phyloP scores from a whole-genome alignment of 495 filamentous ascomycete species.

The Xylaria longipes region DNA sequence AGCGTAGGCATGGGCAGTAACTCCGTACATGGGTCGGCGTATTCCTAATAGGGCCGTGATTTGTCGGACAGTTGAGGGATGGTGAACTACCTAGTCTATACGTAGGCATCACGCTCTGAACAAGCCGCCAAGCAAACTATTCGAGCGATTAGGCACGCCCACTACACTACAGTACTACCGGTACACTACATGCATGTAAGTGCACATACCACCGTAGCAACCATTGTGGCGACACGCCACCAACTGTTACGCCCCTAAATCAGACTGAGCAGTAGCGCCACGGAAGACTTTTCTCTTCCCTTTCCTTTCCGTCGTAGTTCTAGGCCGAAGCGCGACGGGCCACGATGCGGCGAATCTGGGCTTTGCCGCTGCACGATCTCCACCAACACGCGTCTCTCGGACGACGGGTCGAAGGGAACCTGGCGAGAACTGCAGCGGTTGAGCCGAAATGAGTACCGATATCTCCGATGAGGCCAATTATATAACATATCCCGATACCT shows the following conservation, averaged over 20 bases:
- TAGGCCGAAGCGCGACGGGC: slow-evolving; percentile 6
- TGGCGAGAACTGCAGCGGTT: slow-evolving; percentile 11
- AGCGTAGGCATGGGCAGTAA: neutral
- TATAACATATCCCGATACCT: neutral
- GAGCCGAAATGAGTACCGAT: slow-evolving; percentile 1
- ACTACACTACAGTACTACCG: neutral
- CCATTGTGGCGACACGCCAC: slow-evolving; percentile 21
- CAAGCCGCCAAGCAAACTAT: slow-evolving; percentile 9
- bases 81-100: too few species aligned
- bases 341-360: slow-evolving; percentile 11
- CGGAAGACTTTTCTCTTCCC: slow-evolving; percentile 12
- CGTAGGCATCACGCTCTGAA: neutral
- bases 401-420: slow-evolving; percentile 2
- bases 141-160: neutral
- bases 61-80: neutral
- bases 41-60: slow-evolving; percentile 16
- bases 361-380: slow-evolving; percentile 2
- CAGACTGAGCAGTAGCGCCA: slow-evolving; percentile 11
- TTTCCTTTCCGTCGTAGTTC: slow-evolving; percentile 7
- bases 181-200: neutral
- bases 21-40: slow-evolving; percentile 3
- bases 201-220: slow-evolving; percentile 13
- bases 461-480: slow-evolving; percentile 12
- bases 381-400: slow-evolving; percentile 10
- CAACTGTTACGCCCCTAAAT: slow-evolving; percentile 12